These are phyloP conservation scores for Ceratocystis albifundus DNA, from an alignment of 2,329 filamentous ascomycete species.

Conservation along the genomic window DNA sequence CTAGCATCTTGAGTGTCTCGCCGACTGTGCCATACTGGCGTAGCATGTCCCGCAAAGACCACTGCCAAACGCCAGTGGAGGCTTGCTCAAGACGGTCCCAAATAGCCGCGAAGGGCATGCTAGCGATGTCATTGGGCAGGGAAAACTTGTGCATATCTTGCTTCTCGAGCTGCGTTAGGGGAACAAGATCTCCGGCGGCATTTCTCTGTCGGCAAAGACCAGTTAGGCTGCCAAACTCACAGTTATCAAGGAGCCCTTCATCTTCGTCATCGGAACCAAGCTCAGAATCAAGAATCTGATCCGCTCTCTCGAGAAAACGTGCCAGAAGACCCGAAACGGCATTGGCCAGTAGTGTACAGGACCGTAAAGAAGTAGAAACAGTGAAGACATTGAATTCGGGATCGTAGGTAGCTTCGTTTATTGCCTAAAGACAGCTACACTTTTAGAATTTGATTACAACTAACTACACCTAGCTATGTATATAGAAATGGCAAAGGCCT, in stretches of 20 bases:
- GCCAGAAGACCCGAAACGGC: neutral
- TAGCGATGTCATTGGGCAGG: neutral
- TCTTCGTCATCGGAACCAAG: neutral
- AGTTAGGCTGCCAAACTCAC: neutral
- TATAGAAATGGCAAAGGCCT: neutral
- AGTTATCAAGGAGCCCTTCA: neutral
- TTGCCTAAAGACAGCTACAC: neutral
- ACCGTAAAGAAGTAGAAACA: neutral
- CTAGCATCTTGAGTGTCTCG: conserved; percentile 9
- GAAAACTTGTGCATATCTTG: neutral
- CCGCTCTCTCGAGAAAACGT: neutral
- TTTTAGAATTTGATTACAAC: no score
- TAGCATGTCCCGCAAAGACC: conserved; percentile 5
- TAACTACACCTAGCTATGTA: no score
- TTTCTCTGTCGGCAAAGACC: neutral
- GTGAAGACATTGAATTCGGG: neutral
- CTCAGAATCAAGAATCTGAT: neutral
- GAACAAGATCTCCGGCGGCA: neutral
- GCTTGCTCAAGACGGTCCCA: conserved; percentile 8
- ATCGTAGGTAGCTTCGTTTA: neutral
- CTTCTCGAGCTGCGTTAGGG: conserved; percentile 1
- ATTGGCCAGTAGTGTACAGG: neutral
- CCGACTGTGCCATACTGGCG: conserved; percentile 15
- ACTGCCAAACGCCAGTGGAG: neutral
- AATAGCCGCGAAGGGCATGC: conserved; percentile 6